Conservation (phyloP, 805 yeast species). For the Starmerella apicola region DNA sequence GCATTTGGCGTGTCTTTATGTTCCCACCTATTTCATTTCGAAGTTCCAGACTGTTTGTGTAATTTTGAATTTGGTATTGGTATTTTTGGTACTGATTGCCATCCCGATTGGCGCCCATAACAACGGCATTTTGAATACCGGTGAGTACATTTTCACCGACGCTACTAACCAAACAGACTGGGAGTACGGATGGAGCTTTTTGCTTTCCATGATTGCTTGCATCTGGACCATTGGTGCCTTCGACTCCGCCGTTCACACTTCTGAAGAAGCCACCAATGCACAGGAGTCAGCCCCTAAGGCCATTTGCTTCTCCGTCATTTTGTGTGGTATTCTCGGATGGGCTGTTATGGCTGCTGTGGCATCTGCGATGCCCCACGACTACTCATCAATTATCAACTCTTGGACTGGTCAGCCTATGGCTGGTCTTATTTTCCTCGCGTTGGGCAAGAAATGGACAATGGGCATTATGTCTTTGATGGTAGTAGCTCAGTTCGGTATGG, state of each 20-base stretch:
- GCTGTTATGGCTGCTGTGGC: conserved; percentile 40
- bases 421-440: conserved; percentile 47
- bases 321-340: conserved; percentile 50
- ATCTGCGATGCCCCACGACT: conserved; percentile 35
- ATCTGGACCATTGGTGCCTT: conserved; percentile 69
- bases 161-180: conserved; percentile 41
- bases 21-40: conserved; percentile 46
- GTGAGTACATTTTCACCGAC: conserved; percentile 43
- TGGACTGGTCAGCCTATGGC: conserved; percentile 50
- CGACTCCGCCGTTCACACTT: conserved; percentile 59
- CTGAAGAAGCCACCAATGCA: conserved; percentile 58
- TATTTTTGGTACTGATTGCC: conserved; percentile 47
- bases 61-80: conserved; percentile 39
- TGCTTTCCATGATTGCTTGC: conserved; percentile 47
- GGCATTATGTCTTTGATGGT: conserved; percentile 48
- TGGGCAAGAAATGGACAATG: conserved; percentile 54
- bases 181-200: conserved; percentile 47
- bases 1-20: conserved; percentile 42
- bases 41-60: conserved; percentile 50
- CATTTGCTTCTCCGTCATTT: conserved; percentile 43
- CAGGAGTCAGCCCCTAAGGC: conserved; percentile 53
- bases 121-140: conserved; percentile 34
- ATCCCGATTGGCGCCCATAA: conserved; percentile 41
- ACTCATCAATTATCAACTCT: conserved; percentile 31
- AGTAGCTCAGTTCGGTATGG: conserved; percentile 54